These are phyloP conservation scores for Lobosporangium transversale DNA, from an alignment of 192 early-diverging fungal genomes.

Conservation along the genomic window DNA sequence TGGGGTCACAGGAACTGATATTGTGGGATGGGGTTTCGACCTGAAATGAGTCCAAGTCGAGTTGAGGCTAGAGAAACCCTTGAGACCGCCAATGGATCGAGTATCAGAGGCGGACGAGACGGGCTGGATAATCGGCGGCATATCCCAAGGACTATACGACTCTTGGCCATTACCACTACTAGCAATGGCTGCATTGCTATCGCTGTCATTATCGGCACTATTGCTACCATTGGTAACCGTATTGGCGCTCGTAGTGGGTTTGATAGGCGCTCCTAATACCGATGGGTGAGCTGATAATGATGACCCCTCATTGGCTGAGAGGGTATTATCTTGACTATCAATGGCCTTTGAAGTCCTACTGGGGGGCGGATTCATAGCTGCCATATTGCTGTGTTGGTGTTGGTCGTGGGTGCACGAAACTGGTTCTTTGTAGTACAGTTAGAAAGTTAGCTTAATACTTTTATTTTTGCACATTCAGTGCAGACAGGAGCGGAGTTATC, in stretches of 20 bases:
- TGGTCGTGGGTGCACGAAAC: no score
- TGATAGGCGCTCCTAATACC: neutral
- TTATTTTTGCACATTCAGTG: no score
- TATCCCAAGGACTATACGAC: conserved; percentile 49
- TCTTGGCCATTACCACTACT: conserved; percentile 3
- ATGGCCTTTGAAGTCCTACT: neutral
- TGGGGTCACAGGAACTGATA: conserved; percentile 35
- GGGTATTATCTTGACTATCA: neutral
- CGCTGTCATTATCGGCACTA: neutral
- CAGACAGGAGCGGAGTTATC: no score
- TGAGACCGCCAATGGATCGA: conserved; percentile 9
- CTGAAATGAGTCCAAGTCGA: conserved; percentile 43
- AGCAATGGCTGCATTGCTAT: neutral
- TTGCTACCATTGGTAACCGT: neutral
- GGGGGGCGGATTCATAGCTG: neutral
- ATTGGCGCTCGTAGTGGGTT: neutral
- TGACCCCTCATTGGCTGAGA: neutral
- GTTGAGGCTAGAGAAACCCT: conserved; percentile 38
- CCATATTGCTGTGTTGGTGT: conserved; percentile 10
- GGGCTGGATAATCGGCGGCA: conserved; percentile 46
- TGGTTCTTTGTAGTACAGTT: no score
- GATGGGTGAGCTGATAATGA: conserved; percentile 1
- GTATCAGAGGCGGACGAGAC: conserved; percentile 1
- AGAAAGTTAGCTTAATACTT: no score
- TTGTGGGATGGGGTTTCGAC: conserved; percentile 45